Percentiles rank a stretch among this genome's conserved stretches.
These are phyloP conservation scores for Coemansia umbellata DNA, from an alignment of 192 early-diverging fungal species.

Conservation along the genomic window DNA sequence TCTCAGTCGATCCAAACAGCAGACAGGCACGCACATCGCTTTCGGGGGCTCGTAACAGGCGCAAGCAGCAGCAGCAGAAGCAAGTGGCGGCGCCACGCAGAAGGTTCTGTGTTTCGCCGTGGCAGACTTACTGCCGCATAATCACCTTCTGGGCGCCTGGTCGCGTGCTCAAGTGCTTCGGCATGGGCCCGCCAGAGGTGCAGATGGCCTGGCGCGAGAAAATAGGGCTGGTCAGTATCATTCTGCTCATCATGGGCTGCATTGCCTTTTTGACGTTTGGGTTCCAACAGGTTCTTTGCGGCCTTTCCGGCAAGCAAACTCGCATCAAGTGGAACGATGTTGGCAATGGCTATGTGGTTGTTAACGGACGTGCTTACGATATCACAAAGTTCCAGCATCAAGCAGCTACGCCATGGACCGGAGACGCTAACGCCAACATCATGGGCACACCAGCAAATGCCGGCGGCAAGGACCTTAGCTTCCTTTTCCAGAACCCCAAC, in stretches of 20 bases:
- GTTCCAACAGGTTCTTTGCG: constrained; percentile 63
- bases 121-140: constrained; percentile 54
- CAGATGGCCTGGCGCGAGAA: constrained; percentile 91
- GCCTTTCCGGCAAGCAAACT: constrained; percentile 41
- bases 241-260: constrained; percentile 62
- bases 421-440: constrained; percentile 49
- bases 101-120: constrained; percentile 45
- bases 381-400: constrained; percentile 58
- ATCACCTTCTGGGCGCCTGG: constrained; percentile 58
- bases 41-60: constrained; percentile 26
- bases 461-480: constrained; percentile 68
- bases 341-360: constrained; percentile 53
- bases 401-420: constrained; percentile 37
- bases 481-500: constrained; percentile 77
- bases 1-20: constrained; percentile 7
- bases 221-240: constrained; percentile 79
- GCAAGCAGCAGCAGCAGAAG: constrained; percentile 31
- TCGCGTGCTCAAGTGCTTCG: constrained; percentile 53
- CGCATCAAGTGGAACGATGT: constrained; percentile 55
- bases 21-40: constrained; percentile 23
- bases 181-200: constrained; percentile 55
- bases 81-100: constrained; percentile 5
- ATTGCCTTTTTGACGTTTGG: constrained; percentile 89
- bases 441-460: constrained; percentile 56
- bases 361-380: constrained; percentile 63